Evolutionary conservation across 1,284 basidiomycete genomes (phyloP), one percentile per base, ranked within the genome.

Genomic region (Cerrena zonata): DNA sequence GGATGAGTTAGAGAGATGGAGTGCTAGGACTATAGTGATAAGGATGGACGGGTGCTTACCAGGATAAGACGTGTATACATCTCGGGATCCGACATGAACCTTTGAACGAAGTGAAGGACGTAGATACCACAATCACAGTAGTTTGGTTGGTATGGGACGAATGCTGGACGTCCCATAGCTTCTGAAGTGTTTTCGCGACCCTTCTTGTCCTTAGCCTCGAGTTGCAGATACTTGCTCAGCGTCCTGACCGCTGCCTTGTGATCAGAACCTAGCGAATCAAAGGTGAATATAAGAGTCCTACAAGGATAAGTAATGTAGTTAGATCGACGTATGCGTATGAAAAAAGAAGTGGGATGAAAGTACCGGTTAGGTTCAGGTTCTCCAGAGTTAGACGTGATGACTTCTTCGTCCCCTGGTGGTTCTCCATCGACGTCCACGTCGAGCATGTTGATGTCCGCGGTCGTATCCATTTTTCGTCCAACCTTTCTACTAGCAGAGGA

Each of bases 101-200:
- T 78, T 54, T 79, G 73, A n/a, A 82, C 83, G 46, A 89, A 87
- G 58, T 92, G 87, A n/a, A 92, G 69, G 7, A 92, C 70, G 64
- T 89, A 92, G 36, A 91, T 61, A 4, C 92, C 92, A 58, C 92
- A 94, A 63, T 94, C 91, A 62, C 86, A 89, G 54, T 73, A 89
- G 65, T 94, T 94, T 5, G 82, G 82, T 63, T 94, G 92, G 40
- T 72, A 70, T 5, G 91, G 91, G 11, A 81, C 84, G 53, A 68
- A 65, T 36, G 78, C 82, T 55, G 65, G 59, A 58, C 72, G 80
- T 30, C 71, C 73, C 4, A 62, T 51, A 15, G 79, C 65, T 12
- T 66, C 62, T 18, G 73, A 74, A 2, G 75, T 72, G 25, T 75
- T 61, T 1, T 73, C 61, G 5, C 61, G n/a, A 0, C 57, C 66